Conservation (phyloP, 768 basidiomycete genomes). For the Calocybe cyanea region DNA sequence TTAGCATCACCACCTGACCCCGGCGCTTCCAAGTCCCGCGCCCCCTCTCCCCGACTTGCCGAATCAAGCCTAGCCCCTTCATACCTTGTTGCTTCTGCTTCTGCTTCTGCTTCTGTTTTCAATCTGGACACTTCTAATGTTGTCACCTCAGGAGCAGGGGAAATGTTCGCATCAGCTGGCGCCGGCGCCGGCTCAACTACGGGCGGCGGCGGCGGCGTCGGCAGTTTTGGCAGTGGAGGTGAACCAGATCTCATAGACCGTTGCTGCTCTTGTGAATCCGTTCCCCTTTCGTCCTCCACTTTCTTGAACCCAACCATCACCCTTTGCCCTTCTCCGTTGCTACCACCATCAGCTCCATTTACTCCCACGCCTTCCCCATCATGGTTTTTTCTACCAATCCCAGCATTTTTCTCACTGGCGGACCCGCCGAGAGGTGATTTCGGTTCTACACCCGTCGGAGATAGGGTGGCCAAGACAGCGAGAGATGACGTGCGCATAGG, state of each 20-base stretch:
- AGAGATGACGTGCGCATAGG: conserved; percentile 24
- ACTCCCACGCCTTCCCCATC: conserved; percentile 7
- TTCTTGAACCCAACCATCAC: conserved; percentile 19
- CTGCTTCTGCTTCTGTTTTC: conserved; percentile 5
- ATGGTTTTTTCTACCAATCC: conserved; percentile 1
- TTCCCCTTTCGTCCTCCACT: conserved; percentile 11
- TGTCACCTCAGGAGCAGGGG: conserved; percentile 5
- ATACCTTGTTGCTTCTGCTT: neutral
- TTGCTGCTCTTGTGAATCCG: conserved; percentile 1
- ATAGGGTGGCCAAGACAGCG: conserved; percentile 19
- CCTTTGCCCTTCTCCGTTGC: neutral
- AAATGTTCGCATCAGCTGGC: neutral
- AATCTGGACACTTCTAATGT: neutral
- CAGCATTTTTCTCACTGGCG: conserved; percentile 2
- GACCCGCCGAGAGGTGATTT: conserved; percentile 16
- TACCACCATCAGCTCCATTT: too few relatives aligned
- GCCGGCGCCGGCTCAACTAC: too few relatives aligned
- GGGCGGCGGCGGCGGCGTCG: too few relatives aligned
- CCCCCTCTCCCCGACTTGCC: conserved; percentile 6
- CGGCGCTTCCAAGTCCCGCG: conserved; percentile 2
- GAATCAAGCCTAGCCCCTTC: neutral
- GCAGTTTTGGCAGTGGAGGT: conserved; percentile 4
- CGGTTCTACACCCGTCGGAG: conserved; percentile 17
- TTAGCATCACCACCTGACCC: too few relatives aligned
- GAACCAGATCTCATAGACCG: conserved; percentile 3